Conservation (phyloP, 176 grass and related monocot species). For the Triticum monococcum region DNA sequence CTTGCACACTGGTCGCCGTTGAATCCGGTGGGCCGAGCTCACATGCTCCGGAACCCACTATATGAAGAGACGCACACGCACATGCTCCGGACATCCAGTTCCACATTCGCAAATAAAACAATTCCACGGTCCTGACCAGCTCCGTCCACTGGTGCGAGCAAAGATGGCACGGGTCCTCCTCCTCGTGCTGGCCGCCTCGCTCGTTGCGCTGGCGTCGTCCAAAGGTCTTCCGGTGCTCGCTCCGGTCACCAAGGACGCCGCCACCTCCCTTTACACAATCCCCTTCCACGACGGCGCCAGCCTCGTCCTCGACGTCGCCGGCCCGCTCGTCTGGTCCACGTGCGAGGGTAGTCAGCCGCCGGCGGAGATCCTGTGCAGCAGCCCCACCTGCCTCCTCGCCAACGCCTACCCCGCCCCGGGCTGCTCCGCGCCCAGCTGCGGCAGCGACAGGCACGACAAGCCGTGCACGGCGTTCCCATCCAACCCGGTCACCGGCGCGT, state of each 20-base stretch:
- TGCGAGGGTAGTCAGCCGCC: background rate
- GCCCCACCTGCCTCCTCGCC: background rate
- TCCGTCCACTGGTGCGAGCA: background rate
- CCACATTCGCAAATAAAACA: too few species aligned
- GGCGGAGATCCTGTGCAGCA: background rate
- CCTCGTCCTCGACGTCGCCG: slow-evolving; percentile 33
- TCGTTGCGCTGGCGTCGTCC: background rate
- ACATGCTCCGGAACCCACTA: too few species aligned
- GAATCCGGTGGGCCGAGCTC: too few species aligned
- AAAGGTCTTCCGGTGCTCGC: background rate
- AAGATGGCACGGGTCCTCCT: background rate
- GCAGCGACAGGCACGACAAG: background rate
- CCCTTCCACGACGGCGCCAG: background rate
- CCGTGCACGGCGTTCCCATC: slow-evolving; percentile 25
- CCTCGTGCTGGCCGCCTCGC: background rate
- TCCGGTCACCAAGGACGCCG: slow-evolving; percentile 20
- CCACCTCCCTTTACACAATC: slow-evolving; percentile 43
- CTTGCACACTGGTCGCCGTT: too few species aligned
- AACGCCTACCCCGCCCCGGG: slow-evolving; percentile 15
- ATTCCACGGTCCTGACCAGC: too few species aligned
- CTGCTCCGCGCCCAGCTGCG: background rate
- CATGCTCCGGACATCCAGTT: too few species aligned
- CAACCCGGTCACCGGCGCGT: slow-evolving; percentile 41
- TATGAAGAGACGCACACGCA: too few species aligned
- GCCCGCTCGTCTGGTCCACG: slow-evolving; percentile 41